phyloP scores from a whole-genome alignment of 2,329 filamentous ascomycete genomes.

The Aspergillus vadensis region DNA sequence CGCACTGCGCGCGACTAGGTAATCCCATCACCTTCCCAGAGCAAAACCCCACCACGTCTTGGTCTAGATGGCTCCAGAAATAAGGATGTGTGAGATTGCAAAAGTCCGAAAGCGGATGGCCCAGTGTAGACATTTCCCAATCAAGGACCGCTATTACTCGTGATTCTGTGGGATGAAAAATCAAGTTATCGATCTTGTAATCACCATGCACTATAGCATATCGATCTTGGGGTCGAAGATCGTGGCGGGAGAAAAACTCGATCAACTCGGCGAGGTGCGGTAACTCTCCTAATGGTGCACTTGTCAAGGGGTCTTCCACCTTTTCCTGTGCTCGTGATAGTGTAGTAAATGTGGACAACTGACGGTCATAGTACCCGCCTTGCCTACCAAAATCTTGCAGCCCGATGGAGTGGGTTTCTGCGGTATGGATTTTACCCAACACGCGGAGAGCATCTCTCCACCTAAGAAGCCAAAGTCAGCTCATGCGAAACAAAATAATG shows the following conservation, averaged over 20 bases:
- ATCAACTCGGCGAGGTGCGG: background rate
- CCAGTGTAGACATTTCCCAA: slow-evolving; percentile 11
- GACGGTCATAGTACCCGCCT: slow-evolving; percentile 1
- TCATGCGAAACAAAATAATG: too few species aligned
- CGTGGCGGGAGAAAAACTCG: background rate
- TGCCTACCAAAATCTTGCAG: too few species aligned
- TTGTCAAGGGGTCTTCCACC: background rate
- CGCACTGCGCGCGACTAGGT: background rate
- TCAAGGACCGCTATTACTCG: slow-evolving; percentile 4
- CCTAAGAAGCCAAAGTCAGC: too few species aligned
- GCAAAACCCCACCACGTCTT: background rate
- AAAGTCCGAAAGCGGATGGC: slow-evolving; percentile 8
- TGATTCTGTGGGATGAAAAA: slow-evolving; percentile 10
- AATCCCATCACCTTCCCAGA: too few species aligned
- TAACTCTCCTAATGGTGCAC: background rate
- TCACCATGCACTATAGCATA: slow-evolving; percentile 8
- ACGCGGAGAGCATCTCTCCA: too few species aligned
- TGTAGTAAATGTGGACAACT: background rate
- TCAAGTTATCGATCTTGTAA: slow-evolving; percentile 11
- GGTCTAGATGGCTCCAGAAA: background rate
- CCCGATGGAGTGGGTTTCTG: too few species aligned
- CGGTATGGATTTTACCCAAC: too few species aligned
- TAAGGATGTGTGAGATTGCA: background rate
- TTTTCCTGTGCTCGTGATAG: background rate
- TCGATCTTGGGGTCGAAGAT: background rate